Conservation (phyloP, 345 rosid species). For the rapeseed (Brassica napus) region DNA sequence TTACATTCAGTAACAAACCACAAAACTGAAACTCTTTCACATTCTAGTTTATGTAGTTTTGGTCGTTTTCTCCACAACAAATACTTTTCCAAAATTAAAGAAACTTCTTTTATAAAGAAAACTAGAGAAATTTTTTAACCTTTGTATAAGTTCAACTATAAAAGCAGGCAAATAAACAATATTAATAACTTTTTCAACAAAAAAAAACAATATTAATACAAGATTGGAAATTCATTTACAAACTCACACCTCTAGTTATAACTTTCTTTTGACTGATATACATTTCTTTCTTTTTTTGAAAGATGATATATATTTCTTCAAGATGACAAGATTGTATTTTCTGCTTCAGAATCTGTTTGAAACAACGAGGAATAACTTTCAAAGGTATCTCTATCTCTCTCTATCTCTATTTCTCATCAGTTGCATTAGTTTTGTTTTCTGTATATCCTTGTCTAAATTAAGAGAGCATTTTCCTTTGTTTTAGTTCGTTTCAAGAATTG, state of each 20-base stretch:
- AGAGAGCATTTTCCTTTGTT: background rate
- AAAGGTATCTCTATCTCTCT: background rate
- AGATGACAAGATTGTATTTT: background rate
- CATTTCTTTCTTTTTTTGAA: no score
- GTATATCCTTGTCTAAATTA: background rate
- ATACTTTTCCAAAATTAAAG: background rate
- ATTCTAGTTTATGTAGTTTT: background rate
- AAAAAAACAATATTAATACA: background rate
- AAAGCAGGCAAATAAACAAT: background rate
- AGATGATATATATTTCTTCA: background rate
- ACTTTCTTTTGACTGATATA: background rate
- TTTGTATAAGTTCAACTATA: background rate
- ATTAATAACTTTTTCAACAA: background rate
- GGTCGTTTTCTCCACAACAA: background rate
- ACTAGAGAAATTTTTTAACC: background rate
- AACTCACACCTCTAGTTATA: background rate
- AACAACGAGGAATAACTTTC: background rate
- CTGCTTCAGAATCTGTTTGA: background rate
- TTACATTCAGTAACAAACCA: background rate
- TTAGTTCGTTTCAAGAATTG: background rate
- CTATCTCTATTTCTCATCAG: background rate
- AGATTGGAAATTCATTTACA: background rate
- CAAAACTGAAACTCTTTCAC: background rate
- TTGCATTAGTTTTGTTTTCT: background rate
- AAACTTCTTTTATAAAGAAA: background rate